Evolutionary conservation across 2,329 filamentous ascomycete species (phyloP).

Genomic region (Venturia aucupariae): DNA sequence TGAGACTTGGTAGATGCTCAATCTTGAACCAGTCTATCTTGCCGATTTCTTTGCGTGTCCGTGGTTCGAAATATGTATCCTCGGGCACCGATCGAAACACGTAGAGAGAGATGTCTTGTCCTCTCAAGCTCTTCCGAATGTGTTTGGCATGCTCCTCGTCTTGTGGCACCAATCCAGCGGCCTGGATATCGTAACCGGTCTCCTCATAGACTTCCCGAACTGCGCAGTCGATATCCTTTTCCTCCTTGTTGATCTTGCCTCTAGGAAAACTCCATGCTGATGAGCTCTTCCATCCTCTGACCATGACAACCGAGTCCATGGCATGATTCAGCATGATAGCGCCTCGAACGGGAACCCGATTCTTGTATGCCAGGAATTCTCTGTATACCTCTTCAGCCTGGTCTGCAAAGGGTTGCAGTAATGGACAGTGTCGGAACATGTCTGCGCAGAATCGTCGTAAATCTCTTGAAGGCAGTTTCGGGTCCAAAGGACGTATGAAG

Average conservation of each 20-base stretch:
- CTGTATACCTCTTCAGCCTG: constrained; percentile 78
- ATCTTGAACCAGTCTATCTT: constrained; percentile 93
- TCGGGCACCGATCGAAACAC: constrained; percentile 83
- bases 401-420: constrained; percentile 71
- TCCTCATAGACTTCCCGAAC: constrained; percentile 93
- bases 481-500: constrained; percentile 86
- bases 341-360: constrained; percentile 82
- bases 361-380: constrained; percentile 91
- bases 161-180: constrained; percentile 63
- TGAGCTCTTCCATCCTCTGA: constrained; percentile 96
- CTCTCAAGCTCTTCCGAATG: constrained; percentile 81
- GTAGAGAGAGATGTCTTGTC: constrained; percentile 88
- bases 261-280: constrained; percentile 94
- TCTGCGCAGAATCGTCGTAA: constrained; percentile 77
- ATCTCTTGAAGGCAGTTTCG: constrained; percentile 73
- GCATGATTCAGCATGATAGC: constrained; percentile 84
- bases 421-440: constrained; percentile 89
- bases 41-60: constrained; percentile 83
- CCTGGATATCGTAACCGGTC: constrained; percentile 76
- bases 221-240: constrained; percentile 87
- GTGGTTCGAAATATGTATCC: constrained; percentile 79
- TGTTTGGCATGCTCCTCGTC: constrained; percentile 64
- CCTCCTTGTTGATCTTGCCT: constrained; percentile 97
- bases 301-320: constrained; percentile 91
- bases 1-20: constrained; percentile 74